Conservation (phyloP, 106 monocot species). For the Dioscorea zingiberensis region DNA sequence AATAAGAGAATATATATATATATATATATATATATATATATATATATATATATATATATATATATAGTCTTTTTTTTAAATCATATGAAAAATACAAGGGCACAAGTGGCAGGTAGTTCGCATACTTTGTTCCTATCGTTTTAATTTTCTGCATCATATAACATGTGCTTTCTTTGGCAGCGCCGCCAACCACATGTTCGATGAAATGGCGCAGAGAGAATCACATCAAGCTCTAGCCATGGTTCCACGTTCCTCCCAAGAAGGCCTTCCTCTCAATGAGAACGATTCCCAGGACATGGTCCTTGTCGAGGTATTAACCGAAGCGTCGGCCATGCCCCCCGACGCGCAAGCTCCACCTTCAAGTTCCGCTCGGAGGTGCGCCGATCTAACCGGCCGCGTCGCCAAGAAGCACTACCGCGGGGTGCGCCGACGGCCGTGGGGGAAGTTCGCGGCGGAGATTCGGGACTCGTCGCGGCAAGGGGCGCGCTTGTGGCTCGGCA, state of each 20-base stretch:
- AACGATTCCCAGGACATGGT: conserved; percentile 69
- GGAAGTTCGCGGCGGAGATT: conserved; percentile 91
- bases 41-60: no score
- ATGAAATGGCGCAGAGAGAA: no score
- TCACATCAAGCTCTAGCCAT: background rate
- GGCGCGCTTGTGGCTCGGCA: conserved; percentile 64
- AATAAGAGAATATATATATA: no score
- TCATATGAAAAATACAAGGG: no score
- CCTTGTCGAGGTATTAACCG: conserved; percentile 54
- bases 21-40: no score
- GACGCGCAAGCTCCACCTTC: background rate
- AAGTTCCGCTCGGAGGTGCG: background rate
- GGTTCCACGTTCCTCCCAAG: background rate
- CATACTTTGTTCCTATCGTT: no score
- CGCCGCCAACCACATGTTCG: no score
- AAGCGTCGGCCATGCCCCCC: conserved; percentile 30
- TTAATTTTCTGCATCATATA: no score
- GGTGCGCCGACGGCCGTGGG: conserved; percentile 81
- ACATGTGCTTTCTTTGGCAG: no score
- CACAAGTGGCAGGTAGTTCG: no score
- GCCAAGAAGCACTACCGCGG: conserved; percentile 46
- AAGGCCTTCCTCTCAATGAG: conserved; percentile 54
- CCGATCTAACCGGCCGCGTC: background rate
- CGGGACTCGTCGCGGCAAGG: conserved; percentile 68
- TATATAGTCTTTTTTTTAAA: no score